Base-by-base conservation (phyloP, 2,329 filamentous ascomycete genomes). In the Botryotinia convoluta region DNA sequence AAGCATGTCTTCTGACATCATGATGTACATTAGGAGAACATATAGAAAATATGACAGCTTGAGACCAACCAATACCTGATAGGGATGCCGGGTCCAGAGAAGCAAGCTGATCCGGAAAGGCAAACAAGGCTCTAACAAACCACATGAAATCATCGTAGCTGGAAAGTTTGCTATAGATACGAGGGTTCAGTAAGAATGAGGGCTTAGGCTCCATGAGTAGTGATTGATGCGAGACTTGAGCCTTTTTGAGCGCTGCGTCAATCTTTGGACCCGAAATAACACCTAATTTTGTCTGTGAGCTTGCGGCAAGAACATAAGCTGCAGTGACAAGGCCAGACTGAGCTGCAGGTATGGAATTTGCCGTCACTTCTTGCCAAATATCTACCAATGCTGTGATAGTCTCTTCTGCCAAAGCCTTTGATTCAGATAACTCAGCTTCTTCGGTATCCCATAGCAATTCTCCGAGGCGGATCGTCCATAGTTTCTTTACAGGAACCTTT, bases 321-420 rank as follows among this genome's bases (percentile, higher is more conserved):
- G 91, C 91, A 22, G 92, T 90, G 71, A 97, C 87, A n/a, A 95
- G 86, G 18, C 95, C 95, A 78, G 86, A 95, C 81, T 98, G 95
- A 3, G 91, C 90, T 37, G 95, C 91, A 54, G 91, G 87, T 6
- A 94, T 83, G 4, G 95, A 91, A 82, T 97, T 98, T 37, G 91
- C 86, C 61, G 88, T 84, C 26, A 94, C 90, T 77, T 98, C 96
- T 71, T 90, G 89, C 85, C 94, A 96, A 5, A 89, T 89, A 63
- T 93, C 89, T 45, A 92, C 80, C 37, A 96, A 80, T 61, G 87
- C 86, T 14, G 86, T 84, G 4, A 87, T 80, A 26, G 88, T 81
- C 35, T 84, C 82, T 74, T 90, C 89, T 37, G 84, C 84, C 74
- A 92, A 87, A 44, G 85, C 83, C 54, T 85, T 84, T 65, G 85